Conservation (phyloP, 2,329 filamentous ascomycete genomes). For the Hymenoscyphus linearis region DNA sequence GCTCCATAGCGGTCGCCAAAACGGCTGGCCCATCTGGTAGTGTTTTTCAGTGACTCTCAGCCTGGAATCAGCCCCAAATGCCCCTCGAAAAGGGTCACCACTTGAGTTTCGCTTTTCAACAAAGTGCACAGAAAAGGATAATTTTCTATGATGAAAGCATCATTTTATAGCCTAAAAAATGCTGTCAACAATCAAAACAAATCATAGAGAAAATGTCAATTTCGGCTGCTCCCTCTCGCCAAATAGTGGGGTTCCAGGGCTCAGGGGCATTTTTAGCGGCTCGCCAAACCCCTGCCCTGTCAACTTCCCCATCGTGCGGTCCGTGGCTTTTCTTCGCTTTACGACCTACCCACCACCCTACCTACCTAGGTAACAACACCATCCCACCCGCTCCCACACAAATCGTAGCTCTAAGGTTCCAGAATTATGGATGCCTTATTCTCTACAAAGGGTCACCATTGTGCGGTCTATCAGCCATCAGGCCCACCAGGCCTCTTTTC, state of each 20-base stretch:
- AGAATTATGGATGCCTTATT: conserved; percentile 7
- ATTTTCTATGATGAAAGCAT: too few species aligned
- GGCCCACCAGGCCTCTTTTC: conserved; percentile 7
- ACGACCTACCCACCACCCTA: not conserved
- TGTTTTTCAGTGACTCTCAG: not conserved
- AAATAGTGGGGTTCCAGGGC: not conserved
- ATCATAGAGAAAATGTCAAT: not conserved
- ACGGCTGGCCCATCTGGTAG: not conserved
- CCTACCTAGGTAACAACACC: too few species aligned
- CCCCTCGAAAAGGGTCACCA: not conserved
- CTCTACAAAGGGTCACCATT: conserved; percentile 1
- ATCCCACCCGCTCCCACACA: conserved; percentile 1
- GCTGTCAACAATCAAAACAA: too few species aligned
- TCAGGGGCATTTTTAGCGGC: not conserved
- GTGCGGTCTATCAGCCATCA: not conserved
- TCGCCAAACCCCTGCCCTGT: not conserved
- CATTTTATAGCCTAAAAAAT: too few species aligned
- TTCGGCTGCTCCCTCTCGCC: not conserved
- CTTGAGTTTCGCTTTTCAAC: too few species aligned
- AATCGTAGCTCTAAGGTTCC: not conserved
- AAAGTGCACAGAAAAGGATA: too few species aligned
- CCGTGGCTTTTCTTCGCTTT: not conserved
- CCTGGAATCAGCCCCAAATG: not conserved
- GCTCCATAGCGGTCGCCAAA: not conserved
- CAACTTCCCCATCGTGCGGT: not conserved